Evolutionary conservation across 352 stramenopile genomes (phyloP).

Genomic region (Phytophthora ramorum): DNA sequence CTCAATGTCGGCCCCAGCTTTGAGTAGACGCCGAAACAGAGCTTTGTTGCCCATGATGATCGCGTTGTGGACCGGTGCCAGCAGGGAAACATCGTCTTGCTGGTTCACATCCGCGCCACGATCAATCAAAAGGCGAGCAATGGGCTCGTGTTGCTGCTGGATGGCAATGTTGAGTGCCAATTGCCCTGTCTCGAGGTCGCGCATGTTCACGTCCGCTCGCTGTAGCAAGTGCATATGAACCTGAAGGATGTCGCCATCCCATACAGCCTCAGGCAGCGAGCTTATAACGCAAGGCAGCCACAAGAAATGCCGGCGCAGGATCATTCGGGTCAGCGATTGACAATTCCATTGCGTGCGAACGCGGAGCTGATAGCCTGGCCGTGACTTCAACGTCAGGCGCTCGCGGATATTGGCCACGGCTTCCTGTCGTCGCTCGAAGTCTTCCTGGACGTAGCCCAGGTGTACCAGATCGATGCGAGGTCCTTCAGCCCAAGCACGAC

Average conservation of each 20-base stretch:
- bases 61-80: slow-evolving; percentile 72
- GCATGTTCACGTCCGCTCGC: slow-evolving; percentile 60
- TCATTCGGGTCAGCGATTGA: slow-evolving; percentile 42
- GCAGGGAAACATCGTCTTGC: slow-evolving; percentile 62
- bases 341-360: slow-evolving; percentile 66
- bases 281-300: slow-evolving; percentile 71
- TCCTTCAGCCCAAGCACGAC: slow-evolving; percentile 65
- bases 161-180: slow-evolving; percentile 78
- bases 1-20: slow-evolving; percentile 62
- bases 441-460: slow-evolving; percentile 70
- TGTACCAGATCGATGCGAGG: slow-evolving; percentile 74
- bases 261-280: slow-evolving; percentile 71
- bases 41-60: slow-evolving; percentile 90
- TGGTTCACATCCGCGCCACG: slow-evolving; percentile 71
- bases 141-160: slow-evolving; percentile 79
- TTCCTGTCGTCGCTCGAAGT: slow-evolving; percentile 65
- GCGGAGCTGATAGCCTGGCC: slow-evolving; percentile 67
- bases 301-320: slow-evolving; percentile 69
- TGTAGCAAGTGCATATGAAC: slow-evolving; percentile 64
- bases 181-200: slow-evolving; percentile 57
- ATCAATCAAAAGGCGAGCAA: slow-evolving; percentile 73
- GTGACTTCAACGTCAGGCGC: slow-evolving; percentile 64
- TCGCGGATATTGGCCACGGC: slow-evolving; percentile 65
- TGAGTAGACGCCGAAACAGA: slow-evolving; percentile 62
- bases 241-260: slow-evolving; percentile 82